phyloP scores from a whole-genome alignment of 2,329 filamentous ascomycete genomes.

The Fusarium sp. region DNA sequence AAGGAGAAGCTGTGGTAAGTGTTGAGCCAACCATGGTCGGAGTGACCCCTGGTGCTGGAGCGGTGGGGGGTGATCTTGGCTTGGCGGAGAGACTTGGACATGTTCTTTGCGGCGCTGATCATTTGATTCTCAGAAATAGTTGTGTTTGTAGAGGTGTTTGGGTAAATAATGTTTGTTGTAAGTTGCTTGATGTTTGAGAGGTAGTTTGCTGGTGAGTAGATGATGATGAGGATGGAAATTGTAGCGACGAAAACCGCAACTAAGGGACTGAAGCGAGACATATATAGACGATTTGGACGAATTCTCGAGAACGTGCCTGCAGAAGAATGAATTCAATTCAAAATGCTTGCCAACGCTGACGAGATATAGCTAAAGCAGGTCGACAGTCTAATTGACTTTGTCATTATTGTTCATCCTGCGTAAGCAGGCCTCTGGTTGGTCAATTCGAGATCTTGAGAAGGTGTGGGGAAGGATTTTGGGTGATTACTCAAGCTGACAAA shows the following conservation, averaged over 20 bases:
- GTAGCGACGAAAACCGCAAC: slow-evolving; percentile 50
- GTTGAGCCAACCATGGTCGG: slow-evolving; percentile 88
- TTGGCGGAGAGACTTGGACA: slow-evolving; percentile 72
- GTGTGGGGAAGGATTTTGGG: slow-evolving; percentile 1
- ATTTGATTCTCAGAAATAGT: slow-evolving; percentile 35
- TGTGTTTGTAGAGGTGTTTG: slow-evolving; percentile 12
- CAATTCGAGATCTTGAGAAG: neutral
- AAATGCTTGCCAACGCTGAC: slow-evolving; percentile 42
- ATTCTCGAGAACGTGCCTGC: slow-evolving; percentile 41
- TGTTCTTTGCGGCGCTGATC: slow-evolving; percentile 56
- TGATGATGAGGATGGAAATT: slow-evolving; percentile 52
- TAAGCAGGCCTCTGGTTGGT: slow-evolving; percentile 34
- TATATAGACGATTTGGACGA: slow-evolving; percentile 49
- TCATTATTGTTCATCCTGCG: slow-evolving; percentile 36
- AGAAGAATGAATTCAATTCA: slow-evolving; percentile 23
- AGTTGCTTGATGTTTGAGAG: slow-evolving; percentile 37
- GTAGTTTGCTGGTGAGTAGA: slow-evolving; percentile 41
- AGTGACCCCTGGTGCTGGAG: slow-evolving; percentile 77
- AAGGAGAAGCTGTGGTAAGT: slow-evolving; percentile 90
- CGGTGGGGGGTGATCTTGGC: slow-evolving; percentile 80
- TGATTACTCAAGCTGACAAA: slow-evolving; percentile 37
- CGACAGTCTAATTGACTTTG: slow-evolving; percentile 25
- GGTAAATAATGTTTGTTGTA: slow-evolving; percentile 27
- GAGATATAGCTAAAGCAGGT: slow-evolving; percentile 33
- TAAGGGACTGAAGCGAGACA: slow-evolving; percentile 48